Base-by-base conservation (phyloP, 305 asterid species). In the Fraxinus sp. region DNA sequence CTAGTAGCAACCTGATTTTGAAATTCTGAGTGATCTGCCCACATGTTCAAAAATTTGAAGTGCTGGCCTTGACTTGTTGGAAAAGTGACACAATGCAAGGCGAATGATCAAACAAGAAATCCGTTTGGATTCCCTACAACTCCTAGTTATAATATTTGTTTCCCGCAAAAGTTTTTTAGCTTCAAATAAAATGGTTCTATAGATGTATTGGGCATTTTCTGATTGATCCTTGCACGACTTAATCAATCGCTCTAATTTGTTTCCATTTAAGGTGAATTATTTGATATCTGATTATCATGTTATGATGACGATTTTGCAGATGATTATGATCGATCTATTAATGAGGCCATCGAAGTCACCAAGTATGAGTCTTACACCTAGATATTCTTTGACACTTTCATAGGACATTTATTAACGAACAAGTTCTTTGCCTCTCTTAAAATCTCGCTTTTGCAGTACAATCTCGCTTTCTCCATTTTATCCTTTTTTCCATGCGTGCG, bases 301-400 rank as follows among this genome's bases (percentile, higher is more conserved):
- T 77, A 55, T 35, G 77, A 46, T 76, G 77, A 73, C 82, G 52
- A 76, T 77, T 80, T 74, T 52, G 84, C 89, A 88, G 92, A 89
- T 55, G 92, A 87, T 86, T 86, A 86, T 79, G 92, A 89, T 52
- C 88, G 90, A 37, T 86, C 92, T 44, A 87, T 89, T 78, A 86
- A 84, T 73, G 92, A 86, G 76, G 90, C 90, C 76, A 26, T 89
- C 78, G 86, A 89, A 84, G 85, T 84, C 80, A 85, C 91, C 85
- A 87, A 89, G 91, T 87, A 85, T 14, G 88, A 44, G 52, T 64
- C 84, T 78, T 55, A 16, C 39, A 13, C 22, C 39, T 62, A 62
- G 16, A 8, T 22, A 22, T 62, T 8, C 71, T 62, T 62, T 22
- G 32, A 62, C 26, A 22, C 30, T 62, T 62, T 3, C 5, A 62